phyloP scores from a whole-genome alignment of 352 stramenopile species.

The Phytophthora pseudosyringae region DNA sequence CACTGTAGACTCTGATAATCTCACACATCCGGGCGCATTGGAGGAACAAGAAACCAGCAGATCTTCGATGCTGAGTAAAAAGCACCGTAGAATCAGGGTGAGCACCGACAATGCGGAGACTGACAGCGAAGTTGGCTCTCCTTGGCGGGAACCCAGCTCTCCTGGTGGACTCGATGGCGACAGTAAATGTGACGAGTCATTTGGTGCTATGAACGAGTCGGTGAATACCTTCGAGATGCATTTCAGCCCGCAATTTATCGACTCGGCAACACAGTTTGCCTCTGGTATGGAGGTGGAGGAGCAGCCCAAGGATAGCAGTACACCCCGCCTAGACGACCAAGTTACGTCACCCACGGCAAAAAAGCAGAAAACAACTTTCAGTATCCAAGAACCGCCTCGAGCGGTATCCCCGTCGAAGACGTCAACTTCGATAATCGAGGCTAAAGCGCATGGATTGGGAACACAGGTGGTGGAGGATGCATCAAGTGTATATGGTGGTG shows the following conservation, averaged over 20 bases:
- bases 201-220: constrained; percentile 42
- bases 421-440: neutral
- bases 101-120: constrained; percentile 21
- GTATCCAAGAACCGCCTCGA: neutral
- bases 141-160: constrained; percentile 13
- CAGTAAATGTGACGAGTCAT: constrained; percentile 27
- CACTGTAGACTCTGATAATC: neutral
- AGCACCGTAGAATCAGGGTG: constrained; percentile 2
- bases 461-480: neutral
- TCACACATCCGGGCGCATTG: neutral
- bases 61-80: neutral
- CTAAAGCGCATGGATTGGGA: neutral
- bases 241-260: constrained; percentile 63
- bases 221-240: constrained; percentile 46
- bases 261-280: constrained; percentile 36
- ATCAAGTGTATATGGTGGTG: neutral
- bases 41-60: neutral
- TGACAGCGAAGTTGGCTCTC: constrained; percentile 26
- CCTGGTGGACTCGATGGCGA: neutral
- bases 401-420: neutral
- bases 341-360: constrained; percentile 4
- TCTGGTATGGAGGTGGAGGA: constrained; percentile 7
- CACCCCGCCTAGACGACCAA: constrained; percentile 5
- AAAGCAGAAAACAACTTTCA: constrained; percentile 12
- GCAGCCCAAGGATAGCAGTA: neutral